These are phyloP conservation scores for Populus tomentosa DNA, from an alignment of 441 rosid genomes.

Conservation along the genomic window DNA sequence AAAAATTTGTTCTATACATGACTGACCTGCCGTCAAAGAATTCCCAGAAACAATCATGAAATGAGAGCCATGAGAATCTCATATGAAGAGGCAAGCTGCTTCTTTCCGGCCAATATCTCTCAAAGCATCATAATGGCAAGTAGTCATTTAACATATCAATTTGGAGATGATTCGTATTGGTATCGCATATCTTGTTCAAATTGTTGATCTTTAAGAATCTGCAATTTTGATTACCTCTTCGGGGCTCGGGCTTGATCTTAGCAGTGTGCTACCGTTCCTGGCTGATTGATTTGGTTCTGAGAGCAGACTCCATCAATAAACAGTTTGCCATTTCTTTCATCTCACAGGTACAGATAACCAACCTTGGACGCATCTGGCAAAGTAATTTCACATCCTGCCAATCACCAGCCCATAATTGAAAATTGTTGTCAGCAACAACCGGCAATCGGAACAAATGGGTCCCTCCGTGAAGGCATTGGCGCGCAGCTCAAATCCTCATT, in stretches of 20 bases:
- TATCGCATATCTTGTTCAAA: neutral
- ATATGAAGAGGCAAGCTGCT: neutral
- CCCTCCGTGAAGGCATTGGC: conserved; percentile 35
- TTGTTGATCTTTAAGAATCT: neutral
- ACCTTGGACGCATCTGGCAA: neutral
- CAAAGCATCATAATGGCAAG: neutral
- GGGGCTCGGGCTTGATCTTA: neutral
- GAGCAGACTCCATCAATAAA: neutral
- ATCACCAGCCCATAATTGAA: neutral
- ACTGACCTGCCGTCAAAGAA: conserved; percentile 16
- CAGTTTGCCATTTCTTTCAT: neutral
- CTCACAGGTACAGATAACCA: neutral
- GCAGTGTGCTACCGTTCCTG: neutral
- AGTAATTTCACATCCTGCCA: conserved; percentile 7
- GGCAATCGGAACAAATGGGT: conserved; percentile 30
- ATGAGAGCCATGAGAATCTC: neutral
- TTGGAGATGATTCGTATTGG: neutral
- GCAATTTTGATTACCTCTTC: conserved; percentile 1
- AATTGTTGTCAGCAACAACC: conserved; percentile 40
- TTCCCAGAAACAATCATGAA: conserved; percentile 2
- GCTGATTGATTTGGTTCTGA: neutral
- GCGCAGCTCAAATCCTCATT: conserved; percentile 45
- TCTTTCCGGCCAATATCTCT: neutral
- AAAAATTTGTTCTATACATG: neutral
- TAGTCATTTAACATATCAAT: neutral